These are phyloP conservation scores for Xeromyces bisporus DNA, from an alignment of 495 filamentous ascomycete genomes.

Conservation along the genomic window DNA sequence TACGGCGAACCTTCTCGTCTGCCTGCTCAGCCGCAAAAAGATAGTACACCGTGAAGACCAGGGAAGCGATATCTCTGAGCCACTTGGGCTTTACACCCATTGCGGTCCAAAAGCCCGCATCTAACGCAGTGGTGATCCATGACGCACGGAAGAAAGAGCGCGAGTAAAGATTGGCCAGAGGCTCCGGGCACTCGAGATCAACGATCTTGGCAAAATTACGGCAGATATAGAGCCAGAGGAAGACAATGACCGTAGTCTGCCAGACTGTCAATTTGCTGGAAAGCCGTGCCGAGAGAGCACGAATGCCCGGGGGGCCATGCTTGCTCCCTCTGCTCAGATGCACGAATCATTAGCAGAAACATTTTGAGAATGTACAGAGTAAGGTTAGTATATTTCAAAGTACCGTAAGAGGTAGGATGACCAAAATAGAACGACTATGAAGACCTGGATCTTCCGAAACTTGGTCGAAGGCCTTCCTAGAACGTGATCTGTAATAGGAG, in stretches of 20 bases:
- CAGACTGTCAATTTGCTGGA: conserved; percentile 59
- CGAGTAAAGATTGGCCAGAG: conserved; percentile 84
- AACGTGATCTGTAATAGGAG: conserved; percentile 59
- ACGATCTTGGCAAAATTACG: conserved; percentile 88
- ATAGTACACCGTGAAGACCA: conserved; percentile 78
- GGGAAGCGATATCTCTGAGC: conserved; percentile 62
- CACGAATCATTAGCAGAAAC: neutral
- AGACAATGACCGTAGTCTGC: conserved; percentile 75
- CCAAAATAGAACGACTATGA: conserved; percentile 85
- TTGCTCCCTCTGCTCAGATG: conserved; percentile 46
- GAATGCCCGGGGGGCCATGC: conserved; percentile 69
- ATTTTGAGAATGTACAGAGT: neutral
- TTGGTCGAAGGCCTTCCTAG: conserved; percentile 77
- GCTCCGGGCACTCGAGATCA: conserved; percentile 82
- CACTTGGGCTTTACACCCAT: conserved; percentile 78
- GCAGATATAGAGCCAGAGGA: conserved; percentile 78
- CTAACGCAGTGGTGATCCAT: conserved; percentile 87
- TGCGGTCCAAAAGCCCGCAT: conserved; percentile 96
- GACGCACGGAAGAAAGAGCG: conserved; percentile 93
- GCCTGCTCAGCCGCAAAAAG: conserved; percentile 83
- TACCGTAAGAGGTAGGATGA: conserved; percentile 64
- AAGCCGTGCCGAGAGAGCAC: conserved; percentile 53
- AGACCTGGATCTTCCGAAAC: conserved; percentile 84
- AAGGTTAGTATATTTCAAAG: conserved; percentile 6
- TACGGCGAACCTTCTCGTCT: conserved; percentile 91